Conservation (phyloP, 2,329 filamentous ascomycete species). For the Colletotrichum musae region DNA sequence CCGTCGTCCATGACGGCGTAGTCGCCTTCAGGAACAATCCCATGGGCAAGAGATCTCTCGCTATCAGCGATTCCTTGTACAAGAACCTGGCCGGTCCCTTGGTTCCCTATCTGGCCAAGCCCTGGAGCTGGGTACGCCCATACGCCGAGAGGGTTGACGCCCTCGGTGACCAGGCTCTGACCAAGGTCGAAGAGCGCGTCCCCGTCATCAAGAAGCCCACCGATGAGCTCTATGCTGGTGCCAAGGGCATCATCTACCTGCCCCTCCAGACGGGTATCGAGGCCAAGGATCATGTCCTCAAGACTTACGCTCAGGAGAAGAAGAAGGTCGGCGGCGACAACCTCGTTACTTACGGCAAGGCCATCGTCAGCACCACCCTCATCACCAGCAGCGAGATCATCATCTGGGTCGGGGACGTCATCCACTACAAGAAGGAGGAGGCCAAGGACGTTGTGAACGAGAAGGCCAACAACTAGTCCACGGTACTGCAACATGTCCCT, state of each 20-base stretch:
- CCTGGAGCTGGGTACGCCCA: slow-evolving; percentile 86
- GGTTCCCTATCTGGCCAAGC: slow-evolving; percentile 82
- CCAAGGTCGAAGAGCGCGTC: slow-evolving; percentile 78
- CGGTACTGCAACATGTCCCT: background rate
- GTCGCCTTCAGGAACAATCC: slow-evolving; percentile 85
- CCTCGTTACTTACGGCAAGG: slow-evolving; percentile 78
- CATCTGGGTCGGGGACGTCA: slow-evolving; percentile 70
- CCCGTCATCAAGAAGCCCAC: slow-evolving; percentile 84
- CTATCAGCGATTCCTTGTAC: slow-evolving; percentile 82
- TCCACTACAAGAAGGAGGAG: slow-evolving; percentile 75
- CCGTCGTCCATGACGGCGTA: slow-evolving; percentile 84
- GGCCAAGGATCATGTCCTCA: slow-evolving; percentile 73
- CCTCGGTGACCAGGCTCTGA: slow-evolving; percentile 80
- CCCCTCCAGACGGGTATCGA: slow-evolving; percentile 75
- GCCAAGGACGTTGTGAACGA: slow-evolving; percentile 69
- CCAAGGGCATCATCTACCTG: slow-evolving; percentile 72
- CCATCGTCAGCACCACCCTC: slow-evolving; percentile 76
- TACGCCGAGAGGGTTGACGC: slow-evolving; percentile 88
- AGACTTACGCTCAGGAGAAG: slow-evolving; percentile 70
- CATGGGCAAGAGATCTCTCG: slow-evolving; percentile 86
- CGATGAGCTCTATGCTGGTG: slow-evolving; percentile 75
- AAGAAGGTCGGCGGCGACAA: slow-evolving; percentile 77
- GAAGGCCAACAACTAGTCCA: slow-evolving; percentile 59
- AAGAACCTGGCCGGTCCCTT: slow-evolving; percentile 82
- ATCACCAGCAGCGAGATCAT: slow-evolving; percentile 77